Percentiles rank a stretch among this genome's conserved stretches.
Conservation (phyloP, 2,329 filamentous ascomycete genomes). For the Pestalotiopsis sp. region DNA sequence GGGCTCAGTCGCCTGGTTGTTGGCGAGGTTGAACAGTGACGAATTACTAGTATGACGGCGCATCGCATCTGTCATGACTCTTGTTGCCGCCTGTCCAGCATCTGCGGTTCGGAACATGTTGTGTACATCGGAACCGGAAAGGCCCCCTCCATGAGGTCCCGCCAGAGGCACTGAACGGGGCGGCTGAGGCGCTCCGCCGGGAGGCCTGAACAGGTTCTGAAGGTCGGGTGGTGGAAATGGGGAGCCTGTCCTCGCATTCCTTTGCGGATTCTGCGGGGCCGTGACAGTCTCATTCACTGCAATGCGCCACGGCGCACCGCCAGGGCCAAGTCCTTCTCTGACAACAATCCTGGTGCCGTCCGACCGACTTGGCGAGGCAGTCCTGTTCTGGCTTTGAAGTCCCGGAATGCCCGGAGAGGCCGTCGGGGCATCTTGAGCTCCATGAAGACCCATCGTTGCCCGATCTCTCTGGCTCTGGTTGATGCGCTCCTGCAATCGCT, state of each 20-base stretch:
- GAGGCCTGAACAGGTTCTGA: conserved; percentile 18
- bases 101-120: conserved; percentile 50
- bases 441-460: conserved; percentile 42
- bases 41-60: conserved; percentile 52
- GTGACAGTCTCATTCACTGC: conserved; percentile 48
- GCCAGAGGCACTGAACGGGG: conserved; percentile 28
- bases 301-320: conserved; percentile 55
- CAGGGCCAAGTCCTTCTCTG: conserved; percentile 51
- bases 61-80: conserved; percentile 50
- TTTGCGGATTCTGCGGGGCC: conserved; percentile 21
- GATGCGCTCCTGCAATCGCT: conserved; percentile 38
- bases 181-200: conserved; percentile 15
- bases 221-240: conserved; percentile 24
- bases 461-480: conserved; percentile 47
- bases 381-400: conserved; percentile 28
- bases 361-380: conserved; percentile 34
- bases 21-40: conserved; percentile 40
- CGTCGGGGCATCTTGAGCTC: conserved; percentile 36
- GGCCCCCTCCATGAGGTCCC: conserved; percentile 34
- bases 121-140: conserved; percentile 48
- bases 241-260: conserved; percentile 20
- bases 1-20: conserved; percentile 34
- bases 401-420: conserved; percentile 28
- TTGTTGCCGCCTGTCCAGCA: conserved; percentile 42
- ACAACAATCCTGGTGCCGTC: conserved; percentile 45